Percentiles rank a stretch among this genome's conserved stretches.
Conservation (phyloP, 2,329 filamentous ascomycete genomes). For the Fusarium sp. region DNA sequence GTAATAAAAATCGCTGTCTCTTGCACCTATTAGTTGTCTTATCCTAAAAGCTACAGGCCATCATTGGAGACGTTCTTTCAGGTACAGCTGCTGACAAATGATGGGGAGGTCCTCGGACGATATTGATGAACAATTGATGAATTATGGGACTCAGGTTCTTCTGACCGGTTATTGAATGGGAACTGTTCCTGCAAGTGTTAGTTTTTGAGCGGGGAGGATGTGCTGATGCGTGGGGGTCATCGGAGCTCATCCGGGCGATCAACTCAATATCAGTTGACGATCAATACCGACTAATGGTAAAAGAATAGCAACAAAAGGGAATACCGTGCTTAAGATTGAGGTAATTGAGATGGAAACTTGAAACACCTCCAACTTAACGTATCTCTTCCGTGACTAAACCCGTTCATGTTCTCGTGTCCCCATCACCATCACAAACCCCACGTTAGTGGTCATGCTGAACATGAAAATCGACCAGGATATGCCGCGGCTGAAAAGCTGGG, state of each 20-base stretch:
- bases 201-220: neutral
- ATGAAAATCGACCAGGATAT: neutral
- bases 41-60: neutral
- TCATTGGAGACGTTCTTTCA: neutral
- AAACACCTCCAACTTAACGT: too few relatives aligned
- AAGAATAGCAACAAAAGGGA: too few relatives aligned
- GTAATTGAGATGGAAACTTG: too few relatives aligned
- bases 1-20: neutral
- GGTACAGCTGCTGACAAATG: neutral
- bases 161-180: neutral
- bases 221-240: neutral
- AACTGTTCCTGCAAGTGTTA: neutral
- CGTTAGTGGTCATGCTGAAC: neutral
- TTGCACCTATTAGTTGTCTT: neutral
- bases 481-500: neutral
- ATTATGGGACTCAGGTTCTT: neutral
- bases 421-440: neutral
- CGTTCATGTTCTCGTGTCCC: neutral
- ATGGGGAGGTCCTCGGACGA: neutral
- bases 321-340: too few relatives aligned
- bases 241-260: neutral
- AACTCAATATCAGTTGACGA: rapidly evolving
- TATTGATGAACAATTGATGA: neutral
- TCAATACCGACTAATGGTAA: too few relatives aligned
- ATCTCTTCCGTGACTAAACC: neutral